Percentiles rank a stretch among this genome's conserved stretches.
phyloP scores from a whole-genome alignment of 352 stramenopile species.

The Phytophthora constricta region DNA sequence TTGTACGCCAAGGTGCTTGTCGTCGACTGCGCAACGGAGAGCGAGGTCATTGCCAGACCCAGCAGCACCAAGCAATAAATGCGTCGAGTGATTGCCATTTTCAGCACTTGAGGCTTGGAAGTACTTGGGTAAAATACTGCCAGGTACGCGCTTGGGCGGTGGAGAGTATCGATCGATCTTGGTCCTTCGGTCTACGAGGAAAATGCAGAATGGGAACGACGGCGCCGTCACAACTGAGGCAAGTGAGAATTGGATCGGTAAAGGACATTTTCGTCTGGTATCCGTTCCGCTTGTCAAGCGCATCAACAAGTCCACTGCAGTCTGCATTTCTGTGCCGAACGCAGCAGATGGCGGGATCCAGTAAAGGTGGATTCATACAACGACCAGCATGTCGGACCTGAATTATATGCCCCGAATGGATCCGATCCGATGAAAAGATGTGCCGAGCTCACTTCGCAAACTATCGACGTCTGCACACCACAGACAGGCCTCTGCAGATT shows the following conservation, averaged over 20 bases:
- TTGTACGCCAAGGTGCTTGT: slow-evolving; percentile 5
- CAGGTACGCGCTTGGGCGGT: slow-evolving; percentile 12
- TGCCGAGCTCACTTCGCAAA: not conserved
- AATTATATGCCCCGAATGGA: slow-evolving; percentile 14
- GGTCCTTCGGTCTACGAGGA: slow-evolving; percentile 2
- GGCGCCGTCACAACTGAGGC: too few relatives aligned
- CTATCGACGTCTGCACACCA: too few relatives aligned
- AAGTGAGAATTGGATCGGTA: too few relatives aligned
- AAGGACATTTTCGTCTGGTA: too few relatives aligned
- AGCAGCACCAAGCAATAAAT: slow-evolving; percentile 1
- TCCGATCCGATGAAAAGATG: slow-evolving; percentile 5
- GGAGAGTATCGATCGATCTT: not conserved
- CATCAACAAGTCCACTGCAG: too few relatives aligned
- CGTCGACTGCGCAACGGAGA: slow-evolving; percentile 6
- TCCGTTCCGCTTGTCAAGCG: too few relatives aligned
- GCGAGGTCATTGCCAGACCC: slow-evolving; percentile 6
- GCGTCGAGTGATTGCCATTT: slow-evolving; percentile 4
- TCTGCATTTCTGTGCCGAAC: too few relatives aligned
- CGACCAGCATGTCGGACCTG: not conserved
- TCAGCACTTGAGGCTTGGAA: too few relatives aligned
- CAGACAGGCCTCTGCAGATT: too few relatives aligned
- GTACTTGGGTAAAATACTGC: too few relatives aligned
- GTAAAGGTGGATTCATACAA: slow-evolving; percentile 7
- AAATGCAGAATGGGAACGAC: slow-evolving; percentile 24
- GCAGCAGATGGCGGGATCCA: slow-evolving; percentile 2